Base-by-base conservation (phyloP, 768 basidiomycete species). In the Sutorius australiensis region DNA sequence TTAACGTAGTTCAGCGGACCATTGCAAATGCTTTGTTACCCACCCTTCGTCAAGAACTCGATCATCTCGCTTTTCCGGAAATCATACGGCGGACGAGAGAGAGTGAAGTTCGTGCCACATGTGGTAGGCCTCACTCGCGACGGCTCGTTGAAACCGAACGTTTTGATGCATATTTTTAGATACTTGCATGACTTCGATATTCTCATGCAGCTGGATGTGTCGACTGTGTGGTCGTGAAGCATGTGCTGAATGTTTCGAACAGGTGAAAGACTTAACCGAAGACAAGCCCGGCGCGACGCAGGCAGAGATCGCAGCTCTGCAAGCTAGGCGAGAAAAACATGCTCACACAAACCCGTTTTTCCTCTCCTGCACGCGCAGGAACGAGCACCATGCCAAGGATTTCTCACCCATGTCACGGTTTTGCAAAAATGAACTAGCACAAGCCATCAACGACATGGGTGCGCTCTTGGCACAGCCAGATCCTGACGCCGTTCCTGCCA, bases 121-220 rank as follows among this genome's bases (percentile, higher is more conserved):
- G 92, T 62, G 92, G 90, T 91, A 66, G 51, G 84, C 71, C 33
- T 56, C 30, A 34, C 37, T 51, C 17, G 45, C 37, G 30, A 41
- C 39, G 9, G 19, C 44, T 45, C 30, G 24, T 44, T 34, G 50
- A 59, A 41, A 46, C 48, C 19, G 7, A 48, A 19, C 46, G 50
- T 56, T 47, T 57, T 48, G 46, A 44, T 24, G 0, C 11, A n/a
- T 53, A 37, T 44, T 55, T 52, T 19, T 66, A 95, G 93, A 97
- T 70, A 92, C 89, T 2, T 97, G 94, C 69, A 89, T 92, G 78
- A 94, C 92, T 5, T 95, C 93, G 12, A 83, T 95, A 52, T 95
- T 95, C 69, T 87, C 88, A 6, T 84, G 83, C 52, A 87, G 84
- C 30, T 95, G 89, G 84, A 89, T 95, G 81, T 95, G 93, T 67